Conservation (phyloP, 805 yeast genomes). For the Ogataea pignaliae region DNA sequence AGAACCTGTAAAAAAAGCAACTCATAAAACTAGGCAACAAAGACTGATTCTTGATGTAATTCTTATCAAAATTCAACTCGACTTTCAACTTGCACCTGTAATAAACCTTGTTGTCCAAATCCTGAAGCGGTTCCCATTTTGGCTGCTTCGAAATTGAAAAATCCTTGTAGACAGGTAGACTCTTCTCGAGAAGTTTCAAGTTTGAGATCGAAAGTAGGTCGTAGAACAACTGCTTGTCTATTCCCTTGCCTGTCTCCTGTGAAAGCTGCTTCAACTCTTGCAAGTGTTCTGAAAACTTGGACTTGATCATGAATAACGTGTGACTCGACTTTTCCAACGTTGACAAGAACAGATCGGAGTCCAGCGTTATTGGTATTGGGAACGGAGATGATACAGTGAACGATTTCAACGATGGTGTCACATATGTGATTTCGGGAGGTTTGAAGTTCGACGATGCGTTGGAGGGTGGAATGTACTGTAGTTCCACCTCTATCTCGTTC, state of each 20-base stretch:
- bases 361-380: constrained; percentile 17
- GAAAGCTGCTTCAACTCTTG: constrained; percentile 12
- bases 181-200: constrained; percentile 10
- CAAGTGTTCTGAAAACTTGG: constrained; percentile 11
- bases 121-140: constrained; percentile 10
- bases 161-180: constrained; percentile 15
- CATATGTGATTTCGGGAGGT: constrained; percentile 14
- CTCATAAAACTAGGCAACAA: constrained; percentile 19
- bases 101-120: constrained; percentile 3
- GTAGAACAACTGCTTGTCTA: constrained; percentile 20
- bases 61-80: constrained; percentile 12
- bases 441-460: neutral
- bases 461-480: constrained; percentile 8
- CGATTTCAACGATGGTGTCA: constrained; percentile 15
- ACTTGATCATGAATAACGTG: constrained; percentile 9
- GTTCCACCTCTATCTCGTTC: constrained; percentile 11
- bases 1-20: constrained; percentile 17
- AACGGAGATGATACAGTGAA: constrained; percentile 16
- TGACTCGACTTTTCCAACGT: constrained; percentile 12
- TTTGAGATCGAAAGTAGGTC: constrained; percentile 20
- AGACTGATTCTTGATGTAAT: constrained; percentile 10
- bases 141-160: constrained; percentile 11
- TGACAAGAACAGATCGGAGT: constrained; percentile 10
- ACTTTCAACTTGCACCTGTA: constrained; percentile 12
- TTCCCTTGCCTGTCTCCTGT: constrained; percentile 16